Evolutionary conservation across 129 eudicot genomes (phyloP).

Genomic region (Artemisia annua): DNA sequence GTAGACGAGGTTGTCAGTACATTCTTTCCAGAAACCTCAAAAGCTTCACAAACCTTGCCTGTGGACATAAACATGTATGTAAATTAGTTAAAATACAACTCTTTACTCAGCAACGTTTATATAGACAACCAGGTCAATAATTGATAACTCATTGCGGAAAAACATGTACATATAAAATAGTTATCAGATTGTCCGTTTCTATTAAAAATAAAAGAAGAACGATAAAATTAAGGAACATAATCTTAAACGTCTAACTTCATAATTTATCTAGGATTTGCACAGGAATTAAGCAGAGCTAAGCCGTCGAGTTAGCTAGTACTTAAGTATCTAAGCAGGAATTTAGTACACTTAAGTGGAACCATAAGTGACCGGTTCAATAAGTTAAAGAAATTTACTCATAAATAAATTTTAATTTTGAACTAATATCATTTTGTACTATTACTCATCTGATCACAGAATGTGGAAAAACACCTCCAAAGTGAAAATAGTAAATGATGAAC

Average conservation of each 20-base stretch:
- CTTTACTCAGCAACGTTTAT: neutral
- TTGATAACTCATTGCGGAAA: neutral
- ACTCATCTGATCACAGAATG: neutral
- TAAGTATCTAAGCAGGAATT: neutral
- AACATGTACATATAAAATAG: neutral
- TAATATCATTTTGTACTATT: neutral
- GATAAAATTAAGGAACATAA: neutral
- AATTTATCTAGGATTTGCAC: too few species aligned
- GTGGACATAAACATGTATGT: slow-evolving; percentile 14
- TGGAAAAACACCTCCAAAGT: neutral
- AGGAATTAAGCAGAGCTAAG: neutral
- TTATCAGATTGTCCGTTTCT: neutral
- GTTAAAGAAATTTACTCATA: neutral
- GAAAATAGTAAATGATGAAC: neutral
- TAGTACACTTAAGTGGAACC: neutral
- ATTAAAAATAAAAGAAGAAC: neutral
- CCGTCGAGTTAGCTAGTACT: neutral
- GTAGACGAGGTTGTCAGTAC: slow-evolving; percentile 91
- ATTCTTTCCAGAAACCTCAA: slow-evolving; percentile 91
- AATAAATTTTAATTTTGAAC: neutral
- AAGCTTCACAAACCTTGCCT: slow-evolving; percentile 92
- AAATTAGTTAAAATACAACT: neutral
- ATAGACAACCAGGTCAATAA: neutral
- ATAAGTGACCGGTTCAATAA: neutral
- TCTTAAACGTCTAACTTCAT: too few species aligned